Evolutionary conservation across 2,329 filamentous ascomycete genomes (phyloP).

Genomic region (Microcyclospora pomicola): DNA sequence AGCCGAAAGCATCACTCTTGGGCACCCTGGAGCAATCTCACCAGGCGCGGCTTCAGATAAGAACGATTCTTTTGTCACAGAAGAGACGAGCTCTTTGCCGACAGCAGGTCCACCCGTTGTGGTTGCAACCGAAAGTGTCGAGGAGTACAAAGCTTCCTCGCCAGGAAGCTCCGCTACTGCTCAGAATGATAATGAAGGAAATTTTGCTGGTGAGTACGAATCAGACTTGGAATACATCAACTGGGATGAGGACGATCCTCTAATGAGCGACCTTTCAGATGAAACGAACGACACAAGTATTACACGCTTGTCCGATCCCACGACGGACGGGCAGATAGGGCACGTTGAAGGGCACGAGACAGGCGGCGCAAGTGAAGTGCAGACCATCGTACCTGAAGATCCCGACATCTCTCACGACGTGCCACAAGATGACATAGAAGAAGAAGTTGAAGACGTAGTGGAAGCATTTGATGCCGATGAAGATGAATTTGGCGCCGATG

Average conservation of each 20-base stretch:
- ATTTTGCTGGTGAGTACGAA: conserved; percentile 16
- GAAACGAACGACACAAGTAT: conserved; percentile 3
- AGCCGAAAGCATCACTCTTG: conserved; percentile 1
- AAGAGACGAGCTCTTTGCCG: no score
- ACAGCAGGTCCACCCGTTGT: no score
- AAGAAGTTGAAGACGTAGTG: conserved; percentile 2
- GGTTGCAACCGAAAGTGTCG: no score
- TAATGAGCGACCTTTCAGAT: conserved; percentile 14
- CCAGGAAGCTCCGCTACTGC: conserved; percentile 13
- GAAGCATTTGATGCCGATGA: conserved; percentile 1
- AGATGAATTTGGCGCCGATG: conserved; percentile 1
- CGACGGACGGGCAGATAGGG: not conserved
- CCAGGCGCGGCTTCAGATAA: no score
- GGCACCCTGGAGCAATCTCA: no score
- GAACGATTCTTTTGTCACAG: no score
- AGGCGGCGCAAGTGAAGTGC: not conserved
- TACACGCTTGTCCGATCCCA: no score
- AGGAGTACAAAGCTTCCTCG: conserved; percentile 5
- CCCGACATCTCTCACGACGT: no score
- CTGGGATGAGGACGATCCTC: conserved; percentile 13
- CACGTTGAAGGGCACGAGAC: conserved; percentile 3
- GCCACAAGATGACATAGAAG: conserved; percentile 1
- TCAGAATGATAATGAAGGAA: conserved; percentile 10
- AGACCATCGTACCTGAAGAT: not conserved
- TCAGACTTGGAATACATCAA: conserved; percentile 11